Base-by-base conservation (phyloP, 2,329 filamentous ascomycete species). In the Basipetospora chlamydospora region DNA sequence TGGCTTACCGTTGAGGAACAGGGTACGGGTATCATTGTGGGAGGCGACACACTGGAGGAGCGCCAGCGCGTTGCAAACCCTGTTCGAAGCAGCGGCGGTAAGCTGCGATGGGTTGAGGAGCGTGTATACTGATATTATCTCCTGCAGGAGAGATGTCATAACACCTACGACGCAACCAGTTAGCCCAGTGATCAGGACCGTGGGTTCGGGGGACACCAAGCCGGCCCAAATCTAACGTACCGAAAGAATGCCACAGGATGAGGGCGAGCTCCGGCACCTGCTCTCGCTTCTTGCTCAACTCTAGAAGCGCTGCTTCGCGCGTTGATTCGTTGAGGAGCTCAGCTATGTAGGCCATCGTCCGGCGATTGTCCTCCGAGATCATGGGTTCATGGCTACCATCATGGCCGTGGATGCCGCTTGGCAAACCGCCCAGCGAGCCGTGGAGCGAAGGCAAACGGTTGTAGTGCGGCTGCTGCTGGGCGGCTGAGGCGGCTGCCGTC, bases 71-170 rank as follows among this genome's bases (percentile, higher is more conserved):
- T 98, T 98, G 64, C 90, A 98, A 40, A 98, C 90, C 45, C 90
- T 71, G 63, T 98, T 98, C 3, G 84, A 93, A 12, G 90, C 88
- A n/a, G 90, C 87, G 3, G 90, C 90, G 6, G 90, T 98, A 49
- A 98, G 73, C 61, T 96, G 88, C 34, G 86, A 95, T 5, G 90
- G 90, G 57, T 94, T 98, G 49, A 98, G 73, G 4, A 98, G 73
- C 20, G 86, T 92, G 55, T 98, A 98, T 38, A 98, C 90, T 9
- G 88, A 95, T 53, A 98, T 98, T 55, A 98, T 98, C 62, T 98
- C 90, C 58, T 96, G 88, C 23, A 96, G 72, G 17, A 98, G 68
- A 38, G 86, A 93, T 31, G 90, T 95, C 90, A 98, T 98, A 52
- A 98, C 90, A 50, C 87, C 86, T 94, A 46, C n/a, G n/a, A n/a